Percentiles rank a stretch among this genome's conserved stretches.
phyloP scores from a whole-genome alignment of 2,329 filamentous ascomycete species.

The Ustulina deusta region DNA sequence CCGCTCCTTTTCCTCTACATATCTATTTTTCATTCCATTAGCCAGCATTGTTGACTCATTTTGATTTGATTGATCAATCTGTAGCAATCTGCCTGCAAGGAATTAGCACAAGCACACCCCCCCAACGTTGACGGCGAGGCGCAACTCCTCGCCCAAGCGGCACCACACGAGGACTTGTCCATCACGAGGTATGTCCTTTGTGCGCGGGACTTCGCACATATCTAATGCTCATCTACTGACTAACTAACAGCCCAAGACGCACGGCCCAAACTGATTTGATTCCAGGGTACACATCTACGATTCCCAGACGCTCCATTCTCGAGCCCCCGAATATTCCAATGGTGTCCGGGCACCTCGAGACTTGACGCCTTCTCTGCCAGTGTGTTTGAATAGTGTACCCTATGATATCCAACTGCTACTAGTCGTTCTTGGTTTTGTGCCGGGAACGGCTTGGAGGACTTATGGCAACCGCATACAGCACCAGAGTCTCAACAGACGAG shows the following conservation, averaged over 20 bases:
- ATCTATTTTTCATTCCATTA: slow-evolving; percentile 44
- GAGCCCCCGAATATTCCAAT: slow-evolving; percentile 32
- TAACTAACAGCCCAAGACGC: slow-evolving; percentile 5
- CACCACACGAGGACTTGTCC: slow-evolving; percentile 4
- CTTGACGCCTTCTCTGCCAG: slow-evolving; percentile 34
- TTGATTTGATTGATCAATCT: slow-evolving; percentile 47
- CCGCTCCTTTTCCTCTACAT: slow-evolving; percentile 62
- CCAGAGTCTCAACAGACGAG: slow-evolving; percentile 52
- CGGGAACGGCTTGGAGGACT: slow-evolving; percentile 52
- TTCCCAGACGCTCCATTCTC: slow-evolving; percentile 22
- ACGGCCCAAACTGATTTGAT: slow-evolving; percentile 32
- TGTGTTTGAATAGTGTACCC: slow-evolving; percentile 38
- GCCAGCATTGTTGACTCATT: slow-evolving; percentile 42
- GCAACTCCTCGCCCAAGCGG: slow-evolving; percentile 11
- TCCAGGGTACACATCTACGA: slow-evolving; percentile 27
- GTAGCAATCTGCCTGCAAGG: slow-evolving; percentile 39
- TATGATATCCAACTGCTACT: slow-evolving; percentile 47
- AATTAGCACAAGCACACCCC: slow-evolving; percentile 36
- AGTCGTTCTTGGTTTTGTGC: slow-evolving; percentile 48
- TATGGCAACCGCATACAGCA: slow-evolving; percentile 53
- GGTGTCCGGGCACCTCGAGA: slow-evolving; percentile 39
- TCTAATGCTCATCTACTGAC: neutral
- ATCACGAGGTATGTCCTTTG: slow-evolving; percentile 29
- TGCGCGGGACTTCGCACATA: slow-evolving; percentile 13
- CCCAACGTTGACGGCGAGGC: slow-evolving; percentile 8